These are phyloP conservation scores for Ophiostoma triangulosporum DNA, from an alignment of 2,329 filamentous ascomycete species.

Conservation along the genomic window DNA sequence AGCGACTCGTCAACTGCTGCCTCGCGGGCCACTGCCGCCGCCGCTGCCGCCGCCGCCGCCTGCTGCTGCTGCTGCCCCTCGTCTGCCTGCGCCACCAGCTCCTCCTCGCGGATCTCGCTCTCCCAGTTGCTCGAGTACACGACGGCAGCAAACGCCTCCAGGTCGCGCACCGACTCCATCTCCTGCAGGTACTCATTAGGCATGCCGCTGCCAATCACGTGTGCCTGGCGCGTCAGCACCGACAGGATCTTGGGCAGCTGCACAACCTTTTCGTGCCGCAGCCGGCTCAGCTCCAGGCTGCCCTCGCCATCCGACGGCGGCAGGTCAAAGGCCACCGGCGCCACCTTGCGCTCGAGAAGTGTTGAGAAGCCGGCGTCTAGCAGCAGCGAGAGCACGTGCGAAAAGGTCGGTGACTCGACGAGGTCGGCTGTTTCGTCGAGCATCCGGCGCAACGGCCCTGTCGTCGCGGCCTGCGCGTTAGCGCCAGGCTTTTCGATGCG, in stretches of 20 bases:
- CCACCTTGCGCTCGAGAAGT: constrained; percentile 71
- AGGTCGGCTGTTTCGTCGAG: constrained; percentile 94
- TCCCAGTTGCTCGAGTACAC: constrained; percentile 80
- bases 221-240: constrained; percentile 80
- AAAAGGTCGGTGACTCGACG: constrained; percentile 84
- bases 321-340: constrained; percentile 62
- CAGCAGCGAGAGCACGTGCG: constrained; percentile 70
- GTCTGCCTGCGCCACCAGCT: constrained; percentile 24
- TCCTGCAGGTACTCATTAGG: constrained; percentile 57
- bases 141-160: constrained; percentile 75
- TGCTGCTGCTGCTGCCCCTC: constrained; percentile 13
- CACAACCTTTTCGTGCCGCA: constrained; percentile 46
- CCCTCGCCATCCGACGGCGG: constrained; percentile 20
- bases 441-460: constrained; percentile 58
- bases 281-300: constrained; percentile 36
- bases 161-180: constrained; percentile 62
- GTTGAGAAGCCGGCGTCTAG: constrained; percentile 80
- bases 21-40: not conserved
- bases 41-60: not conserved
- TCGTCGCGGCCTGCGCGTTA: constrained; percentile 20
- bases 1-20: not conserved
- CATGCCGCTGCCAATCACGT: constrained; percentile 69
- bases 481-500: constrained; percentile 8
- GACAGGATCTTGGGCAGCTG: constrained; percentile 77
- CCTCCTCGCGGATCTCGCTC: constrained; percentile 44